phyloP scores from a whole-genome alignment of 148 eudicot species.

The Chenopodium suecicum region DNA sequence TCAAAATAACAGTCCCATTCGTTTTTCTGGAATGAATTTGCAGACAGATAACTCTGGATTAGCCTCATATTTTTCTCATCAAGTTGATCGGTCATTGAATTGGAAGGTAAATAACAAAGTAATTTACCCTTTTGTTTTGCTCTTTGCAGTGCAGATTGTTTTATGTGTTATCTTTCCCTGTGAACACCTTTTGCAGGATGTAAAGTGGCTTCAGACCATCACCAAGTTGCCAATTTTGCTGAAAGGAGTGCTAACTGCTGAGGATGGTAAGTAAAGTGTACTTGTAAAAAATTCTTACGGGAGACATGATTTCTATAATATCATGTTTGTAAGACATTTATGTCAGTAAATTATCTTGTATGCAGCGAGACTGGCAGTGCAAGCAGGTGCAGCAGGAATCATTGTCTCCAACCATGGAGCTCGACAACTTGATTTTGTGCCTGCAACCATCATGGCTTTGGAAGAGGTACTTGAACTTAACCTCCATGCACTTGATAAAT shows the following conservation, averaged over 20 bases:
- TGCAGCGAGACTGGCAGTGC: constrained; percentile 58
- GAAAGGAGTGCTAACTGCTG: constrained; percentile 92
- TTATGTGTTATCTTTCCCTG: neutral
- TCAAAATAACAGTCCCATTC: neutral
- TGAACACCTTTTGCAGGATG: constrained; percentile 48
- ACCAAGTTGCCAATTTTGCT: constrained; percentile 81
- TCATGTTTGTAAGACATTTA: neutral
- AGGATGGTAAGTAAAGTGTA: constrained; percentile 61
- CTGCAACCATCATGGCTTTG: constrained; percentile 69
- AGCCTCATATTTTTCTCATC: constrained; percentile 63
- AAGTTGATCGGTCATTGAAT: constrained; percentile 67
- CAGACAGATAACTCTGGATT: constrained; percentile 87
- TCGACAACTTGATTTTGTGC: constrained; percentile 82
- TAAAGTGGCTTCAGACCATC: constrained; percentile 91
- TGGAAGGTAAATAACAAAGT: constrained; percentile 58
- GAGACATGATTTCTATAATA: neutral
- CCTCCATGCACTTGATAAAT: neutral
- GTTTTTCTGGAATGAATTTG: constrained; percentile 20
- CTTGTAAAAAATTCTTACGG: neutral
- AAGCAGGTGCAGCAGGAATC: constrained; percentile 73
- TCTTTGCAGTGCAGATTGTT: neutral
- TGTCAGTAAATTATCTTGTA: neutral
- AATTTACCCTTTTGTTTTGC: neutral
- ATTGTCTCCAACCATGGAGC: constrained; percentile 88
- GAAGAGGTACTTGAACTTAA: constrained; percentile 56